These are phyloP conservation scores for Diaporthe sp. DNA, from an alignment of 2,329 filamentous ascomycete species.

Conservation along the genomic window DNA sequence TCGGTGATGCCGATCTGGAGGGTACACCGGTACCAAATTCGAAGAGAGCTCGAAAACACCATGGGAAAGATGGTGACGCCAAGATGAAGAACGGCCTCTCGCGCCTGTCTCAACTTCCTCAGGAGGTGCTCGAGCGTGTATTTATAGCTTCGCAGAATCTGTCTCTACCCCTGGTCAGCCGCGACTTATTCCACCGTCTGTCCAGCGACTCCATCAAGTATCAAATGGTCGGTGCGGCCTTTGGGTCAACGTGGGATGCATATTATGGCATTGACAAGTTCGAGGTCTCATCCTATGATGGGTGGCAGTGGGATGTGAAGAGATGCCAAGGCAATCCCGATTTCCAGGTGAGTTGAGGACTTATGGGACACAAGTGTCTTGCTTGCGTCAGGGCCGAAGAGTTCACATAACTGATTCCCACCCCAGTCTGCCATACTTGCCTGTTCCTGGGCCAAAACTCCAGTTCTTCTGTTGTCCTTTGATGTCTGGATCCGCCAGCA, in stretches of 20 bases:
- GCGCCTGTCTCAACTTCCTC: constrained; percentile 57
- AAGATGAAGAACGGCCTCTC: constrained; percentile 45
- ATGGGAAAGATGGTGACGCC: constrained; percentile 17
- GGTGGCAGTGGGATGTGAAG: constrained; percentile 37
- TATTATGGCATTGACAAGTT: constrained; percentile 49
- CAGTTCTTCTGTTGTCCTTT: constrained; percentile 62
- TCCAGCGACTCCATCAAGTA: constrained; percentile 55
- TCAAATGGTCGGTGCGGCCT: constrained; percentile 54
- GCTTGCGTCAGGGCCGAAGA: background rate
- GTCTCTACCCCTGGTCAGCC: constrained; percentile 61
- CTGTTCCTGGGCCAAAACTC: constrained; percentile 60
- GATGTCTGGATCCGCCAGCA: constrained; percentile 61
- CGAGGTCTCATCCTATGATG: constrained; percentile 39
- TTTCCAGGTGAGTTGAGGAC: constrained; percentile 58
- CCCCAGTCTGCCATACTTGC: constrained; percentile 55
- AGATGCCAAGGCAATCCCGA: constrained; percentile 54
- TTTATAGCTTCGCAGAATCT: constrained; percentile 65
- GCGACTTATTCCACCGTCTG: constrained; percentile 61
- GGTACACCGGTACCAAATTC: constrained; percentile 18
- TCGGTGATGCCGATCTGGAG: background rate
- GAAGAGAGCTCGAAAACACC: constrained; percentile 39
- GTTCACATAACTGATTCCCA: background rate
- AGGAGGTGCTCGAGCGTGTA: constrained; percentile 68
- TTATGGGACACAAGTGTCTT: background rate
- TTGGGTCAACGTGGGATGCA: constrained; percentile 57